Evolutionary conservation across 208 protist genomes (phyloP), one percentile per base, ranked within the genome.

Genomic region (Crithidia brevicula): DNA sequence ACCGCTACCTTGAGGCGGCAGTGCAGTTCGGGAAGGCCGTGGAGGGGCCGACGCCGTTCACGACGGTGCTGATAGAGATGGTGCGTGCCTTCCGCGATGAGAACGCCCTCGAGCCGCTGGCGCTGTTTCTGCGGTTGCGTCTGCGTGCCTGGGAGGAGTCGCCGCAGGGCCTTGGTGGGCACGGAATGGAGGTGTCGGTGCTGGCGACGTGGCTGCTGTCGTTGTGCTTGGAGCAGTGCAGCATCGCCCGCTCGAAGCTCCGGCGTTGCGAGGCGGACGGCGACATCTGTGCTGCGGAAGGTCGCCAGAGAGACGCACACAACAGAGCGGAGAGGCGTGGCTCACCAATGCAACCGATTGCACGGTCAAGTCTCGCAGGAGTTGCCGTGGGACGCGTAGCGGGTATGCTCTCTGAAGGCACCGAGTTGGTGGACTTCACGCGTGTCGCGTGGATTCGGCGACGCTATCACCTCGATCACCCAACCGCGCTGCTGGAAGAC

Each of bases 401-500:
- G 46, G 20, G 23, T 51, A 51, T 9, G 46, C 46, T 13, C 10
- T 13, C 10, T 40, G 10, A 40, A 40, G 36, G 10, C n/a, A n/a
- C n/a, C n/a, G 8, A 13, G 9, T 23, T 46, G 45, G 15, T 33
- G 0, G 50, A 68, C 18, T 68, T 51, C 23, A 71, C 65, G 1
- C 65, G 65, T 20, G 65, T 56, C 9, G 38, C 40, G 43, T 62
- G 59, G 65, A 62, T 71, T 34, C 65, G 65, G 2, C 65, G 40
- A 10, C 65, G 65, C 18, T 70, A 79, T 56, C 45, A 61, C 62
- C 74, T 74, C 31, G 59, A 74, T 23, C 43, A 31, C 34, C 74
- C 67, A 1, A 20, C 10, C 1, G 74, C 74, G 9, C 56, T 74
- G 64, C 67, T 80, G 22, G 56, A 64, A 40, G 66, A 74, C 47